Evolutionary conservation across 306 rosid genomes (phyloP).

Genomic region (Vigna nakashimae): DNA sequence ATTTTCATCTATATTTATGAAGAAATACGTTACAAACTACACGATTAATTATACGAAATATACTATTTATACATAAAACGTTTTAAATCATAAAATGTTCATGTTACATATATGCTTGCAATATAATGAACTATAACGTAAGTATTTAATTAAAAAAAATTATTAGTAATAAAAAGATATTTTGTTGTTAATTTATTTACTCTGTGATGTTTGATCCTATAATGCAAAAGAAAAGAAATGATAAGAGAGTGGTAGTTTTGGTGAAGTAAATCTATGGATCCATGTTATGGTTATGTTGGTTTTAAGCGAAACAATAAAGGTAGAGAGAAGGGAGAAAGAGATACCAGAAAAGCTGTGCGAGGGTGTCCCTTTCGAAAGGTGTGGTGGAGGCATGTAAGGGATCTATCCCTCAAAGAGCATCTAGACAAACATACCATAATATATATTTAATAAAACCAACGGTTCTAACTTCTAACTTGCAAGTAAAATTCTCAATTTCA

Average conservation of each 20-base stretch:
- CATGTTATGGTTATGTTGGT: constrained; percentile 50
- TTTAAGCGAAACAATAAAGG: constrained; percentile 48
- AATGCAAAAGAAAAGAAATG: no score
- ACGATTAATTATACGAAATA: no score
- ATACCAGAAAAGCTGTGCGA: constrained; percentile 34
- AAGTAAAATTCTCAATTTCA: constrained; percentile 37
- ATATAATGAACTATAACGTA: no score
- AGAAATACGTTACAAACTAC: no score
- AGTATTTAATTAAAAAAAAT: no score
- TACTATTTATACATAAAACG: no score
- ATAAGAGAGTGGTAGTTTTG: constrained; percentile 34
- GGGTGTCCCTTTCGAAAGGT: constrained; percentile 61
- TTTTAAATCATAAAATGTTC: no score
- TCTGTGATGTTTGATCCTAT: no score
- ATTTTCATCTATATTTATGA: no score
- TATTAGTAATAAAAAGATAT: no score
- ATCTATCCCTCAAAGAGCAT: constrained; percentile 43
- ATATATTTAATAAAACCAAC: constrained; percentile 30
- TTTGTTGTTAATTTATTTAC: no score
- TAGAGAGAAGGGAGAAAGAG: constrained; percentile 14
- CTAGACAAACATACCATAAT: constrained; percentile 17
- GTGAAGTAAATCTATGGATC: constrained; percentile 35
- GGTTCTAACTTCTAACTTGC: constrained; percentile 38
- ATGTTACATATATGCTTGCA: no score
- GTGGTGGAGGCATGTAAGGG: constrained; percentile 51